These are phyloP conservation scores for Neoascochyta sp. DNA, from an alignment of 2,329 filamentous ascomycete genomes.

Conservation along the genomic window DNA sequence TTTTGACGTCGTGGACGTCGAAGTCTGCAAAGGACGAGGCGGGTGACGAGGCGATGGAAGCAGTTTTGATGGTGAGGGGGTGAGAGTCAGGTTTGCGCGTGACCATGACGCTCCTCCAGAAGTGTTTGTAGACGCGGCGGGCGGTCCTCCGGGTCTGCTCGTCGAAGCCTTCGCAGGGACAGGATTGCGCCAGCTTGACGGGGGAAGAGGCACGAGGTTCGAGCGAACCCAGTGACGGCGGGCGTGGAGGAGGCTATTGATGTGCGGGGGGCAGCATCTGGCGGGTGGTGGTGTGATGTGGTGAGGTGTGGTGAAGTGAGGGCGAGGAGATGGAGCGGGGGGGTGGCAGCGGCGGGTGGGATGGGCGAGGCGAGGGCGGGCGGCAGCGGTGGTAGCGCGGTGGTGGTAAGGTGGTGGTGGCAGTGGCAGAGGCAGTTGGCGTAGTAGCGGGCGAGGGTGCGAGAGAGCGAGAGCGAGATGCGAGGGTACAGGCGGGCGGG, in stretches of 20 bases:
- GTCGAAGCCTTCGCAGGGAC: slow-evolving; percentile 34
- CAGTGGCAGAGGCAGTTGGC: slow-evolving; percentile 4
- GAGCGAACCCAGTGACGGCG: slow-evolving; percentile 30
- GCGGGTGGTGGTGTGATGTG: slow-evolving; percentile 3
- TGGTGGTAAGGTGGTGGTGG: slow-evolving; percentile 2
- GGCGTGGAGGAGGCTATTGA: slow-evolving; percentile 19
- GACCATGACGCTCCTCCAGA: slow-evolving; percentile 40
- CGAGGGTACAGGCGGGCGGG: too few species aligned
- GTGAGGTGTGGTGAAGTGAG: slow-evolving; percentile 7
- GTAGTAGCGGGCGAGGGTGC: too few species aligned
- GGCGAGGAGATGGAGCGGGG: slow-evolving; percentile 6
- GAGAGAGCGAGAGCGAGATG: too few species aligned
- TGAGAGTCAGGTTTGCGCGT: slow-evolving; percentile 28
- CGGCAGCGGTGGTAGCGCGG: slow-evolving; percentile 1
- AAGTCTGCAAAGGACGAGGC: slow-evolving; percentile 28
- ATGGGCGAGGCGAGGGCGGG: slow-evolving; percentile 5
- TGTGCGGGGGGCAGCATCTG: slow-evolving; percentile 27
- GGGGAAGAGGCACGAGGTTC: slow-evolving; percentile 32
- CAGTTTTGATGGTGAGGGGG: slow-evolving; percentile 31
- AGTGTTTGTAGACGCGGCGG: slow-evolving; percentile 35
- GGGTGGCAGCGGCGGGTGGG: slow-evolving; percentile 9
- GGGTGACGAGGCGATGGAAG: slow-evolving; percentile 35
- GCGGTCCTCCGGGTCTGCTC: slow-evolving; percentile 32
- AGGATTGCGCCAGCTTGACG: slow-evolving; percentile 41
- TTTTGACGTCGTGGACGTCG: slow-evolving; percentile 47